These are phyloP conservation scores for Calcarisporium arbuscula DNA, from an alignment of 2,329 filamentous ascomycete genomes.

Conservation along the genomic window DNA sequence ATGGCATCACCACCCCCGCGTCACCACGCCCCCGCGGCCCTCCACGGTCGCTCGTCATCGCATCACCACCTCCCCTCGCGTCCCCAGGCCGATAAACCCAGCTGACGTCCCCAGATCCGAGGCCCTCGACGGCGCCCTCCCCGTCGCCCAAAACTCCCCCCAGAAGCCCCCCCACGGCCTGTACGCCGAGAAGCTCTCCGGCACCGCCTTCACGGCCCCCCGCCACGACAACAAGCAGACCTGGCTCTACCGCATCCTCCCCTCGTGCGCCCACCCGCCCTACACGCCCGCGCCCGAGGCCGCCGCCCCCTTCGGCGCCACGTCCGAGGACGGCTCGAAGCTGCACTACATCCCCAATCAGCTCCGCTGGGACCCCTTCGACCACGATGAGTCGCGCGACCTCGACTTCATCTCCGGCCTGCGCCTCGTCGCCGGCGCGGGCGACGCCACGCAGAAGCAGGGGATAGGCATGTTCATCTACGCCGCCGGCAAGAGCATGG, in stretches of 20 bases:
- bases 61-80: background rate
- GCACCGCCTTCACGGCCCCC: conserved; percentile 65
- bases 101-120: conserved; percentile 51
- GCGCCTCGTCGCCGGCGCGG: conserved; percentile 68
- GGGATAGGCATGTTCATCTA: conserved; percentile 79
- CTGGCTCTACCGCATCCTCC: conserved; percentile 66
- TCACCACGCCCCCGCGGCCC: too few relatives aligned
- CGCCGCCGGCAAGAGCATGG: conserved; percentile 73
- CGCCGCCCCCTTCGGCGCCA: conserved; percentile 14
- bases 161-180: conserved; percentile 74
- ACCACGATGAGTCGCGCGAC: conserved; percentile 52
- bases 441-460: conserved; percentile 71
- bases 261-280: conserved; percentile 54
- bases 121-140: conserved; percentile 67
- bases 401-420: conserved; percentile 51
- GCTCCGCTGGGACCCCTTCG: conserved; percentile 75
- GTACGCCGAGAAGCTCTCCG: conserved; percentile 74
- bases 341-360: conserved; percentile 59
- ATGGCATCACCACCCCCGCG: background rate
- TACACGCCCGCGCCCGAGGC: conserved; percentile 40
- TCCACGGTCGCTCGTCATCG: too few relatives aligned
- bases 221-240: conserved; percentile 63
- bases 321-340: conserved; percentile 19
- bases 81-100: background rate
- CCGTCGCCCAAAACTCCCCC: conserved; percentile 72